phyloP scores from a whole-genome alignment of 257 asterid species.

The Parsonsia alboflavescens region DNA sequence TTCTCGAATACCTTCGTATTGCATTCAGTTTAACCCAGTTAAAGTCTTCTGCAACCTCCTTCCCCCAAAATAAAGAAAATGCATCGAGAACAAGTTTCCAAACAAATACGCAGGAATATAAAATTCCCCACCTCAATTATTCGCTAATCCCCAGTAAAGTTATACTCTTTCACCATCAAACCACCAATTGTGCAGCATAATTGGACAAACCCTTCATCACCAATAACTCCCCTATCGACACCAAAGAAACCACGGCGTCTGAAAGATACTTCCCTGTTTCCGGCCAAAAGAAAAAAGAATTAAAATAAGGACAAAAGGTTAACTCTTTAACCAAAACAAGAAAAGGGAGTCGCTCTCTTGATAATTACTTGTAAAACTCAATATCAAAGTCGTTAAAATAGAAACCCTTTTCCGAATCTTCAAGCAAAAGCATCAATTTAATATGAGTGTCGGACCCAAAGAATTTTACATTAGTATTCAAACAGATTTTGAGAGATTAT shows the following conservation, averaged over 20 bases:
- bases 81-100: background rate
- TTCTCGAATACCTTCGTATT: background rate
- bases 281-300: background rate
- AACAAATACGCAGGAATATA: background rate
- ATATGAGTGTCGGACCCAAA: background rate
- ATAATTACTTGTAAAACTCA: constrained; percentile 2
- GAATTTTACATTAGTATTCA: background rate
- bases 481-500: background rate
- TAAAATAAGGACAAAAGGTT: background rate
- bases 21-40: background rate
- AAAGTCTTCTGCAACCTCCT: background rate
- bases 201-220: background rate
- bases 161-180: background rate
- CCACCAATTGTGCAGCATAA: background rate
- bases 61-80: background rate
- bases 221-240: background rate
- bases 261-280: background rate
- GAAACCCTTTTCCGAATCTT: constrained; percentile 4
- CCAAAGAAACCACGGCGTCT: background rate
- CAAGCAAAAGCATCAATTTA: constrained; percentile 4
- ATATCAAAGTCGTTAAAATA: constrained; percentile 6
- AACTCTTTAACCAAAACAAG: background rate
- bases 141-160: background rate
- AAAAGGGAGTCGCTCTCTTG: background rate
- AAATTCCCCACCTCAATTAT: background rate